Evolutionary conservation across 495 filamentous ascomycete species (phyloP), one percentile per base, ranked within the genome.

Genomic region (Pyrenula aspistea): DNA sequence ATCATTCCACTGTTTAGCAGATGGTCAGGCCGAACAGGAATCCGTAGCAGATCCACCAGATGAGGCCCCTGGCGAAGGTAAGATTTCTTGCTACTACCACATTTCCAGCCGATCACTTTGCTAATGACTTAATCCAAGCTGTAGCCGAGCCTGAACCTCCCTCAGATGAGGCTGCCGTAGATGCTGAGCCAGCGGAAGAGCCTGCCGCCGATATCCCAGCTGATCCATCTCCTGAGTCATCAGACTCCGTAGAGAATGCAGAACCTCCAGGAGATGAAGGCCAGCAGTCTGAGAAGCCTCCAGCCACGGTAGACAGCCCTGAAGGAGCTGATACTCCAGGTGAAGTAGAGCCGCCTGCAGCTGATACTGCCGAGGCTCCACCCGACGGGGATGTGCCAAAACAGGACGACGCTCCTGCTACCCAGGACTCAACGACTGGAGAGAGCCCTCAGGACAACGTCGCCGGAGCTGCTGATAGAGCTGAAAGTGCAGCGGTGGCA

Each of bases 211-310:
- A 64, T 24, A 15, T 55, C 53, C n/a, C 58, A 25, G 22, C 56
- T 23, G 59, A 49, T 20, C 2, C 48, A 12, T n/a, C 25, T 55
- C 49, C 22, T 36, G 42, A 61, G 23, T 15, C 56, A 22, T 2
- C 22, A 47, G 54, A 21, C 25, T 25, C 8, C 19, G 49, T 59
- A 51, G 53, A 61, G 4, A 21, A 31, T 11, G 56, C 60, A 52
- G 64, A 65, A 23, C 36, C 53, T 24, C 48, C 58, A 23, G 42
- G 53, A 15, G 63, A 58, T 36, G 60, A 60, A 31, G 20, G 48
- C 11, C 25, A 60, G 2, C 53, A n/a, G n/a, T n/a, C 51, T 15
- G 57, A 60, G 54, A 58, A 61, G 23, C 19, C 57, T 19, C 50
- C 55, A 2, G 36, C 48, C 12, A 55, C 56, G 24, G 62, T 62